Conservation (phyloP, 1,284 basidiomycete species). For the Irpex sp. region DNA sequence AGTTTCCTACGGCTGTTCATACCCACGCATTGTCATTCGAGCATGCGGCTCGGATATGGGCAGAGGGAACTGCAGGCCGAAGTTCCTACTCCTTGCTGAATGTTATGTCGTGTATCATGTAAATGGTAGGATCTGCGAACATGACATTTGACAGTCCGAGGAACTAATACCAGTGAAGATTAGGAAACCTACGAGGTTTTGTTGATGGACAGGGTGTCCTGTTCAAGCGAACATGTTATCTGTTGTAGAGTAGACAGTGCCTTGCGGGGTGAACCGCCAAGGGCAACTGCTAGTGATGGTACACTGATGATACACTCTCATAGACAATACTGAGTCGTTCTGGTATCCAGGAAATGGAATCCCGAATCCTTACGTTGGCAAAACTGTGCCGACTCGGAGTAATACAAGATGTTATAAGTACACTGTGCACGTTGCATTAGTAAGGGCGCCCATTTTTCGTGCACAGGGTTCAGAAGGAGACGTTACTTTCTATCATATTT, state of each 20-base stretch:
- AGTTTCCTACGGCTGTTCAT: neutral
- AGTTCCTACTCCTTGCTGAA: neutral
- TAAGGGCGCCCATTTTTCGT: neutral
- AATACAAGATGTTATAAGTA: no score
- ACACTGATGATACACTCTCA: no score
- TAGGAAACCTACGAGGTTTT: neutral
- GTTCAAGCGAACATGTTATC: no score
- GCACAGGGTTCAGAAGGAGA: neutral
- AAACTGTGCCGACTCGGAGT: no score
- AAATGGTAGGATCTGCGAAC: neutral
- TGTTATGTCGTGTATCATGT: neutral
- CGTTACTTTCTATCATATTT: neutral
- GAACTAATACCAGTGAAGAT: neutral
- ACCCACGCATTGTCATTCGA: neutral
- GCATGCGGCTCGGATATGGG: neutral
- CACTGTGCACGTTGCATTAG: neutral
- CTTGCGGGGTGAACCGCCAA: no score
- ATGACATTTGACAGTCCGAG: no score
- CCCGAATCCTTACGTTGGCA: no score
- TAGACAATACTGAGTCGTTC: no score
- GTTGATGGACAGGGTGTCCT: neutral
- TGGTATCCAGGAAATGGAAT: no score
- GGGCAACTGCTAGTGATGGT: no score
- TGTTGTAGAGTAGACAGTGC: no score
- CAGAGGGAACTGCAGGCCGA: no score